These are phyloP conservation scores for Niveomyces coronatus DNA, from an alignment of 2,329 filamentous ascomycete species.

Conservation along the genomic window DNA sequence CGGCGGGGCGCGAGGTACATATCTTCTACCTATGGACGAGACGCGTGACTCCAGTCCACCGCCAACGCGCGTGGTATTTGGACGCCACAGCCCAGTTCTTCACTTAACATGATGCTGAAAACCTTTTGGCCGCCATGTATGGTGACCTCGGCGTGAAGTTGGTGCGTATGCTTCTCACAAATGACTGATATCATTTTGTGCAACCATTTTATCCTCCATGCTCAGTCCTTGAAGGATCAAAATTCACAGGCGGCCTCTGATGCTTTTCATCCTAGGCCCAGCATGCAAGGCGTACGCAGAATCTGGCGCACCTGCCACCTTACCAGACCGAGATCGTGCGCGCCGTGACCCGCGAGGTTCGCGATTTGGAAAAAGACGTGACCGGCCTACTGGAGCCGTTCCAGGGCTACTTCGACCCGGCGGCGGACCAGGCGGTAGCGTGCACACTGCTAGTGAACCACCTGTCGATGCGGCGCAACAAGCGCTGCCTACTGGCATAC, in stretches of 20 bases:
- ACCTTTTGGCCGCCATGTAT: conserved; percentile 51
- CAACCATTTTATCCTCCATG: conserved; percentile 2
- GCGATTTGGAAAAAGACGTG: conserved; percentile 84
- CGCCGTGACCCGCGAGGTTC: conserved; percentile 78
- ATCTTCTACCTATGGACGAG: too few species aligned
- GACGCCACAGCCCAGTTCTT: too few species aligned
- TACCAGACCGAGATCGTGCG: conserved; percentile 91
- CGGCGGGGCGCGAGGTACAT: too few species aligned
- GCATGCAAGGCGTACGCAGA: conserved; percentile 90
- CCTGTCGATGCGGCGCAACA: conserved; percentile 89
- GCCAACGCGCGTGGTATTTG: too few species aligned
- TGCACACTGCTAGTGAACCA: conserved; percentile 89
- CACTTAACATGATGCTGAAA: too few species aligned
- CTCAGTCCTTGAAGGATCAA: conserved; percentile 13
- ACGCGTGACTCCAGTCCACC: conserved; percentile 9
- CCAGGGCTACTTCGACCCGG: conserved; percentile 75
- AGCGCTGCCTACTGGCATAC: conserved; percentile 89
- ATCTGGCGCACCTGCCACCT: conserved; percentile 73
- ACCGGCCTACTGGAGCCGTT: conserved; percentile 70
- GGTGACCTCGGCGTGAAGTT: conserved; percentile 81
- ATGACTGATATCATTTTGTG: conserved; percentile 1
- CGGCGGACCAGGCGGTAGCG: conserved; percentile 70
- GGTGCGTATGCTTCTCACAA: conserved; percentile 38
- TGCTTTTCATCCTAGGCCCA: conserved; percentile 52
- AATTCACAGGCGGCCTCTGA: not conserved